Percentiles rank a stretch among this genome's conserved stretches.
Conservation (phyloP, 2,329 filamentous ascomycete species). For the Daldinia eschscholtzii region DNA sequence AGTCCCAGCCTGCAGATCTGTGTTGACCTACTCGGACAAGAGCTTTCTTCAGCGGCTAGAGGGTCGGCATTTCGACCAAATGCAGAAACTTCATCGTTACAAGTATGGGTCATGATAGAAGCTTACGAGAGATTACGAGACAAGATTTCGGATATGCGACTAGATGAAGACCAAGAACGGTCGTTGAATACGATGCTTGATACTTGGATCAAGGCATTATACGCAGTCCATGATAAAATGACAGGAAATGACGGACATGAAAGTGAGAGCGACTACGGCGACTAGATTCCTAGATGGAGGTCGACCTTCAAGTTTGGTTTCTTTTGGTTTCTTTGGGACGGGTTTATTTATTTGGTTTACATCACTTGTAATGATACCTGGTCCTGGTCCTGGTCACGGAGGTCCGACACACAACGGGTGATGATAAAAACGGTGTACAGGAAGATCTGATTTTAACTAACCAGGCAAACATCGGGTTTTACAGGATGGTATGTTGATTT, state of each 20-base stretch:
- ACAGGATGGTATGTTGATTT: not conserved
- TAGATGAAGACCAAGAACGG: slow-evolving; percentile 48
- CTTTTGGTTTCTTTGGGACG: not conserved
- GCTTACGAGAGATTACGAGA: slow-evolving; percentile 68
- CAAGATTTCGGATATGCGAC: slow-evolving; percentile 55
- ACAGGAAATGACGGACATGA: slow-evolving; percentile 47
- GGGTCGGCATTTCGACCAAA: slow-evolving; percentile 45
- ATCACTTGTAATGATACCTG: slow-evolving; percentile 28
- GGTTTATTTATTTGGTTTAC: not conserved
- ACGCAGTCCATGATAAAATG: slow-evolving; percentile 60
- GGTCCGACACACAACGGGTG: not conserved
- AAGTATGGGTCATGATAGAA: slow-evolving; percentile 70
- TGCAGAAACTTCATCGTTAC: slow-evolving; percentile 60
- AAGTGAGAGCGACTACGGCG: slow-evolving; percentile 55
- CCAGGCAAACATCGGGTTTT: slow-evolving; percentile 4
- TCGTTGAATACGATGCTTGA: slow-evolving; percentile 61
- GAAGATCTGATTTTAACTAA: slow-evolving; percentile 13
- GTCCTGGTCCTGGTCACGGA: not conserved
- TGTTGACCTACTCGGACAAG: slow-evolving; percentile 63
- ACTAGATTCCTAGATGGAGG: slow-evolving; percentile 22
- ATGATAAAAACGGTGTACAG: slow-evolving; percentile 20
- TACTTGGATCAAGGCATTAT: slow-evolving; percentile 64
- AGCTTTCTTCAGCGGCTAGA: slow-evolving; percentile 60
- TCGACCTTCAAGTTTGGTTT: not conserved
- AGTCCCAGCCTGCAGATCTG: slow-evolving; percentile 64